Percentiles rank a stretch among this genome's conserved stretches.
phyloP scores from a whole-genome alignment of 2,329 filamentous ascomycete genomes.

The Phoma sp. region DNA sequence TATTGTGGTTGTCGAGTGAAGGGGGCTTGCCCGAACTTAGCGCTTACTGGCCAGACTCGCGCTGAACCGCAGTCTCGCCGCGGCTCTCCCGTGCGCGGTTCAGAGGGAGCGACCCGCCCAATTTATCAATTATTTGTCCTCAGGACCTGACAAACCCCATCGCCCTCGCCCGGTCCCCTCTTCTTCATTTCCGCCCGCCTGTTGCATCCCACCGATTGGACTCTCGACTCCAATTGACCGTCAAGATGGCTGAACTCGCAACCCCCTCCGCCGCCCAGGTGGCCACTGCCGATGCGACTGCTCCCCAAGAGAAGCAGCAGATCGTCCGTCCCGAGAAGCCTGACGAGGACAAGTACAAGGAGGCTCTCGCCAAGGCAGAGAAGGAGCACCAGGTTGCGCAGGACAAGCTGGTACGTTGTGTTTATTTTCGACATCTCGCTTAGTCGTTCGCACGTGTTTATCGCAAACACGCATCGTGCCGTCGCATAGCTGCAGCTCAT shows the following conservation, averaged over 20 bases:
- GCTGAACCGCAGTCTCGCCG: constrained; percentile 12
- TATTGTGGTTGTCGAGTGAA: constrained; percentile 22
- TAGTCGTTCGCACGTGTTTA: constrained; percentile 6
- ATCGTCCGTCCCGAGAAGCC: constrained; percentile 78
- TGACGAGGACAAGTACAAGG: constrained; percentile 84
- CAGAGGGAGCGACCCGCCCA: constrained; percentile 25
- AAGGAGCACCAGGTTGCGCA: constrained; percentile 83
- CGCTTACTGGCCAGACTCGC: constrained; percentile 5
- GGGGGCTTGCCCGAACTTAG: constrained; percentile 1
- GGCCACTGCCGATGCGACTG: constrained; percentile 39
- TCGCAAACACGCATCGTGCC: constrained; percentile 5
- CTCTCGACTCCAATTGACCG: constrained; percentile 27
- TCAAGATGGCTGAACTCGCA: constrained; percentile 47
- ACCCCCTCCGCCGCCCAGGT: constrained; percentile 45
- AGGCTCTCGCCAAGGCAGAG: constrained; percentile 77
- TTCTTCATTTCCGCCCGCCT: constrained; percentile 15
- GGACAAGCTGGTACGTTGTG: constrained; percentile 66
- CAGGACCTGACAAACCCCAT: constrained; percentile 16
- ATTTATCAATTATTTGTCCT: constrained; percentile 27
- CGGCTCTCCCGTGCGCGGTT: constrained; percentile 16
- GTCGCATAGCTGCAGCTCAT: constrained; percentile 22
- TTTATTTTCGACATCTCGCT: constrained; percentile 12
- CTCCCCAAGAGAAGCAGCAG: constrained; percentile 46
- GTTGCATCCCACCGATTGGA: constrained; percentile 23
- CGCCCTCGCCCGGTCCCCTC: constrained; percentile 15